Base-by-base conservation (phyloP, 1,284 basidiomycete species). In the Albatrellus sp. region DNA sequence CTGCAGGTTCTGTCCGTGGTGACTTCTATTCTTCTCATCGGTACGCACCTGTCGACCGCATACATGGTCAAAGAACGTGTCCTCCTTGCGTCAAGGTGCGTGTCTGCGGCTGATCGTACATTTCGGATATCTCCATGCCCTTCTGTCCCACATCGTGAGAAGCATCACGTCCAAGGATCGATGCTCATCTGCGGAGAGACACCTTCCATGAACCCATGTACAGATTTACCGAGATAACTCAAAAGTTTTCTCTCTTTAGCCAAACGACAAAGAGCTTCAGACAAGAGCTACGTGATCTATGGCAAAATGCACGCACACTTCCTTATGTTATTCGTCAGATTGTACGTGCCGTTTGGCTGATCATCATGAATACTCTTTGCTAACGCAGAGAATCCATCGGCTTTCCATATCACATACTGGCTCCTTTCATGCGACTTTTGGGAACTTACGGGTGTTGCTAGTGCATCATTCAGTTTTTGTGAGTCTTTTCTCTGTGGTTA, bases 391-490 rank as follows among this genome's bases (percentile, higher is more conserved):
- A 24, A 24, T 7, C 24, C 24, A 7, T n/a, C 24, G n/a, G 13
- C 7, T 4, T 13, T 40, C 17, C 12, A 12, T 20, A 40, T 8
- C 8, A 14, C 3, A 20, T 20, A 40, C 38, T n/a, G n/a, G n/a
- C n/a, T 40, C 5, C 24, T 29, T n/a, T 14, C 38, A 14, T 40
- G 17, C 10, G 34, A 63, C 19, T 49, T 24, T 24, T 24, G 24
- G 24, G 24, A 24, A 24, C 24, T n/a, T 36, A 52, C 44, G 14
- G 37, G 12, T 24, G 16, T 30, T 34, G 17, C 10, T 47, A 86
- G 83, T 86, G 74, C 52, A 60, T 80, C 28, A 77, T 88, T 32
- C 90, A 94, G 62, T 90, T 93, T 65, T 93, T 92, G 88, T 90
- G 58, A 52, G 82, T 67, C 9, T 46, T 42, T 3, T 32, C 12